Percentiles rank a stretch among this genome's conserved stretches.
Evolutionary conservation across 495 filamentous ascomycete species (phyloP).

Genomic region (Aspergillus avenaceus): DNA sequence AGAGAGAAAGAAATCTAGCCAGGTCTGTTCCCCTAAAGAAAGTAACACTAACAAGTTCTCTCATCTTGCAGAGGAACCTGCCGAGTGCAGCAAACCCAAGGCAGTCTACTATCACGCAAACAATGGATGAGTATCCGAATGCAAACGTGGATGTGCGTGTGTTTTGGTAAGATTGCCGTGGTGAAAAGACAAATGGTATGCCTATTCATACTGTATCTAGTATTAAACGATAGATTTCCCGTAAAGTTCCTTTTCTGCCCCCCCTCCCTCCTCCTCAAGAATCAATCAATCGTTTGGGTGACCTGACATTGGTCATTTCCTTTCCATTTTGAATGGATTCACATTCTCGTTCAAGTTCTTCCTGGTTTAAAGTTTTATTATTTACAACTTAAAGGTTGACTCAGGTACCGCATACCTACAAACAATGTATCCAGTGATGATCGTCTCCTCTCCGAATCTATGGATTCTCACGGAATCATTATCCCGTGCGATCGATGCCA

Average conservation of each 20-base stretch:
- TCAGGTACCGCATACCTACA: neutral
- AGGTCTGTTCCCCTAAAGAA: neutral
- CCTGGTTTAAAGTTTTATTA: neutral
- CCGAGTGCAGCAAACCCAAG: neutral
- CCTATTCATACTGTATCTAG: neutral
- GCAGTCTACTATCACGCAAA: neutral
- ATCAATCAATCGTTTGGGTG: too few species aligned
- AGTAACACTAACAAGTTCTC: constrained; percentile 1
- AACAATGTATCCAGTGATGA: neutral
- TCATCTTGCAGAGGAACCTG: neutral
- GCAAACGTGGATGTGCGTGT: constrained; percentile 1
- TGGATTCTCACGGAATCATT: neutral
- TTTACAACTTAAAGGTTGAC: neutral
- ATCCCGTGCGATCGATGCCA: neutral
- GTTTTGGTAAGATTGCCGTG: neutral
- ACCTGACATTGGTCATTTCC: neutral
- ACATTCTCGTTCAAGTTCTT: neutral
- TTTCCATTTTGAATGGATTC: too few species aligned
- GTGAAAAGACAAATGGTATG: neutral
- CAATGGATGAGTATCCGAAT: neutral
- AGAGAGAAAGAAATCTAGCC: neutral
- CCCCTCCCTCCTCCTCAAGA: too few species aligned
- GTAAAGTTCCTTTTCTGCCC: too few species aligned
- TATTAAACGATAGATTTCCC: neutral
- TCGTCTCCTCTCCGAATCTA: neutral